A percentile compares a stretch with the other conserved stretches of the same genome.
phyloP scores from a whole-genome alignment of 176 grass and related monocot genomes.

The Triticum aestivum region IWGSC_CS_RefSeq_v2.1 NC_057807.1:275292888-275293387 shows the following conservation, averaged over 20 bases:
- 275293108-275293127: not conserved
- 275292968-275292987: not conserved
- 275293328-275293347: not conserved
- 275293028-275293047: not conserved
- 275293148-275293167: not conserved
- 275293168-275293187: not conserved
- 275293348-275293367: not conserved
- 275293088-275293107: not conserved
- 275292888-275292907: constrained; percentile 39
- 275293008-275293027: not conserved
- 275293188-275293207: not conserved
- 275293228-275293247: not conserved
- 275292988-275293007: not conserved
- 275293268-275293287: not conserved
- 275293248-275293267: not conserved
- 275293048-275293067: not conserved
- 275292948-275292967: constrained; percentile 30
- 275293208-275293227: not conserved
- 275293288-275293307: not conserved
- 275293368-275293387: not conserved
- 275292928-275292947: constrained; percentile 40
- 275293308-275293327: not conserved
- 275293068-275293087: not conserved
- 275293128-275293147: not conserved
- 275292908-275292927: constrained; percentile 33